Conservation (phyloP, 78 protist species). For the Monosiga brevicollis region DNA sequence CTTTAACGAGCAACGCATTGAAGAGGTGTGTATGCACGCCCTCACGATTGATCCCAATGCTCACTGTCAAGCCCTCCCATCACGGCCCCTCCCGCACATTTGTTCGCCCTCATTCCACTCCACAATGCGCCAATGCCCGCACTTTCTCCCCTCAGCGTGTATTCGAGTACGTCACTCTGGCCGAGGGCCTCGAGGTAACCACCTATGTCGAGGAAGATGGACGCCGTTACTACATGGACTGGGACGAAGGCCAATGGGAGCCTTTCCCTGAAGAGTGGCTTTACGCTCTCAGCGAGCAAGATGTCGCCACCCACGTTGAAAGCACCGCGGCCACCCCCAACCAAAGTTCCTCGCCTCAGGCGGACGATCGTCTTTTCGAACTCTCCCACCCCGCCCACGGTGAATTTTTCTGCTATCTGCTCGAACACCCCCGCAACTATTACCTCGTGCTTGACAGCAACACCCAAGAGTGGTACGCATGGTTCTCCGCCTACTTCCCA, state of each 20-base stretch:
- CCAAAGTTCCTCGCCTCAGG: too few relatives aligned
- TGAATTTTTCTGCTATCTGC: background rate
- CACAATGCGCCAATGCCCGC: too few relatives aligned
- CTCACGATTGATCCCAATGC: too few relatives aligned
- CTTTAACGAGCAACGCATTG: background rate
- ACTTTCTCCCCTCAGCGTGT: too few relatives aligned
- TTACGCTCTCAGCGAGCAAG: too few relatives aligned
- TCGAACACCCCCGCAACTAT: background rate
- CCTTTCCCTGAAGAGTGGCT: slow-evolving; percentile 3
- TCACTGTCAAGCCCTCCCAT: too few relatives aligned
- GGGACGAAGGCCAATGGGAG: background rate
- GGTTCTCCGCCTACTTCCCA: too few relatives aligned
- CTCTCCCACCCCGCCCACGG: background rate
- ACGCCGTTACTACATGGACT: background rate
- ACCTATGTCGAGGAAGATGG: background rate
- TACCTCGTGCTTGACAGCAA: background rate
- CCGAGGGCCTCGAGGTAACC: background rate
- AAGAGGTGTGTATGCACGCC: too few relatives aligned
- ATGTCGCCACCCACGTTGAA: too few relatives aligned
- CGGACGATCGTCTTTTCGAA: background rate
- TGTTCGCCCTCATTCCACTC: too few relatives aligned
- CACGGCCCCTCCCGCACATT: too few relatives aligned
- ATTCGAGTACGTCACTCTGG: background rate
- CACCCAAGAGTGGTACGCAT: background rate
- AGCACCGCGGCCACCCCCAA: too few relatives aligned